phyloP scores from a whole-genome alignment of 768 basidiomycete species.

The Rhodotorula toruloides region DNA sequence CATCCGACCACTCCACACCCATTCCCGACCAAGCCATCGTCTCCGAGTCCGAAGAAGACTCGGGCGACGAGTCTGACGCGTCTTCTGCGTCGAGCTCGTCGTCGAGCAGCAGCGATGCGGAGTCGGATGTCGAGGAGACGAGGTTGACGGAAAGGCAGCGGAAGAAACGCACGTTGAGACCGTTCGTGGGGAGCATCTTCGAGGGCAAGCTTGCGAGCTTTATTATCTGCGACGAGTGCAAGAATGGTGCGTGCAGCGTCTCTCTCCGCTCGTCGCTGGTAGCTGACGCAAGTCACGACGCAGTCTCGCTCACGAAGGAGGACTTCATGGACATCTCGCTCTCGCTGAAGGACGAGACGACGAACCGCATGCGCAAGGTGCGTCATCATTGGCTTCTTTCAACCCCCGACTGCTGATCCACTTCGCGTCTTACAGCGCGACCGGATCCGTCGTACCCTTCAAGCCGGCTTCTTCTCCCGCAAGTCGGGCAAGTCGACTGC shows the following conservation, averaged over 20 bases:
- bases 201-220: constrained; percentile 82
- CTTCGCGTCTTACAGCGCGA: constrained; percentile 22
- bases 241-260: constrained; percentile 60
- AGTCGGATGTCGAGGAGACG: constrained; percentile 7
- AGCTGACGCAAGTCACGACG: not conserved
- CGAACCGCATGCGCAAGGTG: constrained; percentile 61
- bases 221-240: constrained; percentile 90
- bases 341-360: constrained; percentile 77
- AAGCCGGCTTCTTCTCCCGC: constrained; percentile 30
- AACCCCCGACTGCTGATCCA: not conserved
- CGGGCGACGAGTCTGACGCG: not conserved
- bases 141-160: constrained; percentile 7
- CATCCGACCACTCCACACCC: not conserved
- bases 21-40: not conserved
- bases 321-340: constrained; percentile 91
- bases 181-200: constrained; percentile 85
- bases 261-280: not conserved
- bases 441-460: constrained; percentile 33
- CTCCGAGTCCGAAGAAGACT: constrained; percentile 1
- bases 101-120: constrained; percentile 18
- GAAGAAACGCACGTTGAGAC: constrained; percentile 40
- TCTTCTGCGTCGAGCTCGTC: not conserved
- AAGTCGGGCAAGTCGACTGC: constrained; percentile 10
- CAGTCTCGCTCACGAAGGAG: constrained; percentile 76
- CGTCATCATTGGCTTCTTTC: not conserved